These are phyloP conservation scores for Puccinia horiana DNA, from an alignment of 1,284 basidiomycete species.

Conservation along the genomic window DNA sequence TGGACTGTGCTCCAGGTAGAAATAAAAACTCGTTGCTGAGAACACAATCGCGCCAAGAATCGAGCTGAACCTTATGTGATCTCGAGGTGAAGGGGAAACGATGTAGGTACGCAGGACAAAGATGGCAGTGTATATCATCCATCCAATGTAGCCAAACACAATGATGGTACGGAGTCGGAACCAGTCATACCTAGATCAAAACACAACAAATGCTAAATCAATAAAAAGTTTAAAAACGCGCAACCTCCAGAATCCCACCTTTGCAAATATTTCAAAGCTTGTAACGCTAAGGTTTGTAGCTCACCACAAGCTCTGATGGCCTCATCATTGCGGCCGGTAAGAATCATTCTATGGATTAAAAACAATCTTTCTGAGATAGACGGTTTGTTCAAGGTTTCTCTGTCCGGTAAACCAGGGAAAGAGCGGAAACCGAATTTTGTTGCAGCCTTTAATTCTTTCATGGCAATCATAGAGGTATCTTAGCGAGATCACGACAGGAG, in stretches of 20 bases:
- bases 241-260: conserved; percentile 63
- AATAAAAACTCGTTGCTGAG: conserved; percentile 62
- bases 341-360: conserved; percentile 58
- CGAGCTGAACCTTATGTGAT: conserved; percentile 59
- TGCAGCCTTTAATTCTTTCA: conserved; percentile 66
- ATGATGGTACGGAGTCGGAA: conserved; percentile 72
- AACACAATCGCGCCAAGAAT: conserved; percentile 52
- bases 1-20: conserved; percentile 69
- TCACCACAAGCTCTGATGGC: conserved; percentile 64
- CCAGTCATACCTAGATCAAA: conserved; percentile 68
- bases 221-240: background rate
- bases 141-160: conserved; percentile 73
- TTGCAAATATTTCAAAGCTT: conserved; percentile 77
- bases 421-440: conserved; percentile 69
- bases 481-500: background rate
- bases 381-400: conserved; percentile 59
- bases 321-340: conserved; percentile 61
- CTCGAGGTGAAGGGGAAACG: conserved; percentile 58
- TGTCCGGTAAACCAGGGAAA: conserved; percentile 61
- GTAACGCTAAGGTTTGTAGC: conserved; percentile 66
- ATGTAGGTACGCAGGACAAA: conserved; percentile 54
- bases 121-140: conserved; percentile 62
- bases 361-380: conserved; percentile 57
- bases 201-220: background rate
- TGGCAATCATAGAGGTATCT: background rate